Evolutionary conservation across 2,329 filamentous ascomycete species (phyloP).

Genomic region (Fragosphaeria purpurea): DNA sequence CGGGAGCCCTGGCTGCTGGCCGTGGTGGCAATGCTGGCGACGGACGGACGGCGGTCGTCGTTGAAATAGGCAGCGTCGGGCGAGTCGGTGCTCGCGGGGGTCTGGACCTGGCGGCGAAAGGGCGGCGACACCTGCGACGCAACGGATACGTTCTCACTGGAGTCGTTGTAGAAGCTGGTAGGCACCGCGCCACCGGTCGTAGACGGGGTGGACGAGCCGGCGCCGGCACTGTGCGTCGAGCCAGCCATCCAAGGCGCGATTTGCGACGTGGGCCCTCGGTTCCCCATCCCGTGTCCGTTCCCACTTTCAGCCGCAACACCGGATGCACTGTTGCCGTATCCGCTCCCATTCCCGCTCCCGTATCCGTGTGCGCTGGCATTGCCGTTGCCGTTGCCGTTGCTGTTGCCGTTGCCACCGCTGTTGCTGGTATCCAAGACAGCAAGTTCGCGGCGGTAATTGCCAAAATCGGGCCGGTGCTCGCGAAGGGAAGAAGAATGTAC

Average conservation of each 20-base stretch:
- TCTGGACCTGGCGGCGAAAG: constrained; percentile 43
- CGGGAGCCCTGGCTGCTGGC: constrained; percentile 79
- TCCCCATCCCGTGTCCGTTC: not conserved
- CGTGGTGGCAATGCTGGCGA: constrained; percentile 72
- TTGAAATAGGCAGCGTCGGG: constrained; percentile 50
- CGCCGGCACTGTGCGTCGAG: constrained; percentile 15
- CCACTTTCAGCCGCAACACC: not conserved
- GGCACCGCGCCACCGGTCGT: constrained; percentile 27
- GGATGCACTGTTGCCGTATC: too few relatives aligned
- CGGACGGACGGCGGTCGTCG: constrained; percentile 75
- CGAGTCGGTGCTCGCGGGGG: constrained; percentile 46
- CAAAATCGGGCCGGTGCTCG: constrained; percentile 52
- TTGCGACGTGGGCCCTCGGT: constrained; percentile 34
- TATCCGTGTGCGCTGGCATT: too few relatives aligned
- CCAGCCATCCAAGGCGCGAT: constrained; percentile 49
- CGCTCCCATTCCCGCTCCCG: constrained; percentile 15
- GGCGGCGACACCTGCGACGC: constrained; percentile 60
- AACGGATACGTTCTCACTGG: constrained; percentile 56
- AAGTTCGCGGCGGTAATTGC: constrained; percentile 63
- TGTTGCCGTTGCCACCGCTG: not conserved
- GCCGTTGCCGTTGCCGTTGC: not conserved
- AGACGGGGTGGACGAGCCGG: not conserved
- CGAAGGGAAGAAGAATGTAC: constrained; percentile 38
- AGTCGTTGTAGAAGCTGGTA: constrained; percentile 65
- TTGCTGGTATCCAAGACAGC: constrained; percentile 45